These are phyloP conservation scores for Phylloporus sp. DNA, from an alignment of 768 basidiomycete genomes.

Conservation along the genomic window DNA sequence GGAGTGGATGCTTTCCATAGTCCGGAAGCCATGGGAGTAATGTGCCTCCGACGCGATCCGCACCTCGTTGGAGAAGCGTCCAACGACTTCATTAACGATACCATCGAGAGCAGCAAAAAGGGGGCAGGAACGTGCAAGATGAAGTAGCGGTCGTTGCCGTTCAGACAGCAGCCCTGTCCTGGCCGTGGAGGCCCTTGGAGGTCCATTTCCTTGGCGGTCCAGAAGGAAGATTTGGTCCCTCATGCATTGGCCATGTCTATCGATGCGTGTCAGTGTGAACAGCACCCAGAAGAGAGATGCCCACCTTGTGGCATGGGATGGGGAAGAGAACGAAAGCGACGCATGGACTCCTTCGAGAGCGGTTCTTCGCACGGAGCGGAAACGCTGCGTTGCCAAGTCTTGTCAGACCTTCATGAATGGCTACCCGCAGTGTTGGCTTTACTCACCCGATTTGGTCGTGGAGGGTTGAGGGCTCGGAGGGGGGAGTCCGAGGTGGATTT, in stretches of 20 bases:
- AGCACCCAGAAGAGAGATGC: too few species aligned
- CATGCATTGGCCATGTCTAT: too few species aligned
- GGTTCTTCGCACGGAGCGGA: conserved; percentile 86
- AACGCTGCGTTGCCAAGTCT: too few species aligned
- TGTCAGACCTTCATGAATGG: too few species aligned
- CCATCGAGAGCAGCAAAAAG: conserved; percentile 97
- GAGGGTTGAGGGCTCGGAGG: too few species aligned
- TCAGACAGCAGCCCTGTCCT: too few species aligned
- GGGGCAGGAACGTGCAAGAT: conserved; percentile 88
- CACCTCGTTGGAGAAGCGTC: conserved; percentile 90
- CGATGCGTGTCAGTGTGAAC: too few species aligned
- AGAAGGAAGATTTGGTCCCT: conserved; percentile 91
- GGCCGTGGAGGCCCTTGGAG: too few species aligned
- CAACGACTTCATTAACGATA: conserved; percentile 94
- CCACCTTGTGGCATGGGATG: conserved; percentile 87
- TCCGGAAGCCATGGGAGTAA: conserved; percentile 98
- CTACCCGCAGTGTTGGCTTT: too few species aligned
- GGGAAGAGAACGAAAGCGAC: conserved; percentile 91
- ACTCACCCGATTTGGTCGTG: too few species aligned
- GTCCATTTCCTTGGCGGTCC: conserved; percentile 92
- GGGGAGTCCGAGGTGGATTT: too few species aligned
- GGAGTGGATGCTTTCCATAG: conserved; percentile 96
- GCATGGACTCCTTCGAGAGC: conserved; percentile 70
- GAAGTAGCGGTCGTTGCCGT: conserved; percentile 87
- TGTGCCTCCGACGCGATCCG: conserved; percentile 82